Base-by-base conservation (phyloP, 169 alveolate species). In the Plasmodium coatneyi region DNA sequence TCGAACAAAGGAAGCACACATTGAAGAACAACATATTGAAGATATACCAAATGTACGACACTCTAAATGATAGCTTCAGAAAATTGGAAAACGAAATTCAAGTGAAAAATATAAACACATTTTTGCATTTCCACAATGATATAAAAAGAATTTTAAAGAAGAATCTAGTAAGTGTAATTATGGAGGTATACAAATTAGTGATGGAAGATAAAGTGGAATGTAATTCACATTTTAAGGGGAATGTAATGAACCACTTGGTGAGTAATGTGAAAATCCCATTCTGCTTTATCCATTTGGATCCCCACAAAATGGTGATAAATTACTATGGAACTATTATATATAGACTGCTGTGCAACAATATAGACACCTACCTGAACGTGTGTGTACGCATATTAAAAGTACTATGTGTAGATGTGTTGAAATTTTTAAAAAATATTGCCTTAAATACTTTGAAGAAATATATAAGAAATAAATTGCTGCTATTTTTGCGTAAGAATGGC, bases 401-500 rank as follows among this genome's bases (percentile, higher is more conserved):
- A 84, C 78, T 84, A 74, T 84, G 92, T 49, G 80, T 84, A 28
- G 92, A 84, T 72, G 92, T 84, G 49, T 22, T 84, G 41, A 71
- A 52, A 25, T 84, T 72, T 72, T 84, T 84, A 46, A 84, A 84
- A 49, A 74, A 19, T 5, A 74, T 84, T 41, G 92, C 92, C 36
- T 25, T 84, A 71, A 43, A 84, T 41, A 84, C 92, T 16, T 28
- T 84, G 36, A 84, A 84, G 78, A 84, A 84, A 84, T 84, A 84
- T 46, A 84, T 84, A 49, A 84, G 92, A 84, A 71, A 84, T 66
- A 84, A 84, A 6, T 72, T 84, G 22, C 36, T 84, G 32, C 43
- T 72, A 25, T 84, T 84, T 84, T 84, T 84, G 71, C 34, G n/a
- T 14, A 71, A 72, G 28, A 84, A 84, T 71, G 80, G 52, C 25